Evolutionary conservation across 2,329 filamentous ascomycete genomes (phyloP).

Genomic region (Orbilia javanica): DNA sequence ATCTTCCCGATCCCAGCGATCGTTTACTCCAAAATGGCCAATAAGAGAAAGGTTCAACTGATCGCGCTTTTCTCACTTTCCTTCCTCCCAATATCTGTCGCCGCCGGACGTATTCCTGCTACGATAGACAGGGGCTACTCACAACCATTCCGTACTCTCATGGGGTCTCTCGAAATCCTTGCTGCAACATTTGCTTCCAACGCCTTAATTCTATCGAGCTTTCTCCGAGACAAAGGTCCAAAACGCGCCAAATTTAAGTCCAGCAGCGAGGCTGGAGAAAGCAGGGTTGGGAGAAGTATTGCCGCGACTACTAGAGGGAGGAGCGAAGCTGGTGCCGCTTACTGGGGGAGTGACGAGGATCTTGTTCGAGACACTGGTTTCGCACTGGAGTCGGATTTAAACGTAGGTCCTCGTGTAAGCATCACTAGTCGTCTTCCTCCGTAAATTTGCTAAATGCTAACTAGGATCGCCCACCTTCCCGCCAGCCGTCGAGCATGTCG

Average conservation of each 20-base stretch:
- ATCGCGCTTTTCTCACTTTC: constrained; percentile 85
- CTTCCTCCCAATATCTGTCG: constrained; percentile 82
- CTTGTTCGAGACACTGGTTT: constrained; percentile 81
- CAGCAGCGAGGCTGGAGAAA: constrained; percentile 74
- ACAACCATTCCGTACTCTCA: constrained; percentile 88
- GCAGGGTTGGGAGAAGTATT: constrained; percentile 66
- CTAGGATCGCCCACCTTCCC: constrained; percentile 50
- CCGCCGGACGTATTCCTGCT: constrained; percentile 82
- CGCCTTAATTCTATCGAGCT: constrained; percentile 88
- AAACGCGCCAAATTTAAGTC: constrained; percentile 81
- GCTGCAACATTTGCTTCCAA: constrained; percentile 90
- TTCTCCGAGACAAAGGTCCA: constrained; percentile 87
- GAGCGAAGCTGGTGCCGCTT: constrained; percentile 62
- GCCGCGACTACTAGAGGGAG: constrained; percentile 37
- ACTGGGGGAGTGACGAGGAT: constrained; percentile 92
- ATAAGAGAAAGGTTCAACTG: constrained; percentile 83
- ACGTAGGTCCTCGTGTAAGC: constrained; percentile 42
- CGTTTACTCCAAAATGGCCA: constrained; percentile 78
- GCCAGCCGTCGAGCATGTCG: constrained; percentile 38
- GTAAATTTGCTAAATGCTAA: not conserved
- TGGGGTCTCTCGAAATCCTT: constrained; percentile 90
- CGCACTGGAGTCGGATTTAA: constrained; percentile 43
- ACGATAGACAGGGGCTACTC: constrained; percentile 78
- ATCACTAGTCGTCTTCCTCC: not conserved
- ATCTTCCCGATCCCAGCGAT: constrained; percentile 92